Evolutionary conservation across 208 protist genomes (phyloP), one percentile per base, ranked within the genome.

Genomic region (Leptomonas pyrrhocoris): DNA sequence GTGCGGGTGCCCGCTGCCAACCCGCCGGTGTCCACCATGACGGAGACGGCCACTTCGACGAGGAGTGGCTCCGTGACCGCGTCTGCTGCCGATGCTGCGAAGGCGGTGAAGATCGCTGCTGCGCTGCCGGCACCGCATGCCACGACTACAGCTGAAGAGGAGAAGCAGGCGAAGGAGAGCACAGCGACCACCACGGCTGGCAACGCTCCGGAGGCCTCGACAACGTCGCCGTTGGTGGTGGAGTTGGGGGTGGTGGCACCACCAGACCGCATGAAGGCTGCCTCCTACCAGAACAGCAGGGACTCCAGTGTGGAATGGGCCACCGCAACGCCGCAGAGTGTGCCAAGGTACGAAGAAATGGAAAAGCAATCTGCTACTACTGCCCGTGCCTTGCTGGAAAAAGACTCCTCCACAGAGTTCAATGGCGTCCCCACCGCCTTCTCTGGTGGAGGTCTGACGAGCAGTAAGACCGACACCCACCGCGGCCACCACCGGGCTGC

Each of bases 381-480:
- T 0, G 23, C 25, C 28, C 1, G 25, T 15, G 21, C 49, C 0
- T 11, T 28, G 6, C 42, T 51, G 31, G 43, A 63, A 31, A 67
- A 36, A 15, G 53, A 9, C 38, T 57, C 43, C 40, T 34, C 25
- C 21, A 46, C 16, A 0, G 28, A 68, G 5, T 43, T 46, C 51
- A 56, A 12, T 48, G 2, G 27, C 9, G 63, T 65, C 28, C 56
- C 63, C 0, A 69, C 31, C 25, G 45, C 21, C 34, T 60, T 49
- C 21, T 64, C 34, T 25, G 48, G 34, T 31, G 63, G 56, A 12
- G 57, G 57, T 1, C 16, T 62, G 27, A 77, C 72, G 56, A 77
- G 57, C 64, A 77, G 62, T 64, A 71, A 66, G 25, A 58, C 40
- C 57, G 54, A 49, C 27, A 65, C 48, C 9, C 66, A 23, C 50